These are phyloP conservation scores for Candida coleopterorum DNA, from an alignment of 805 yeast species.

Conservation along the genomic window DNA sequence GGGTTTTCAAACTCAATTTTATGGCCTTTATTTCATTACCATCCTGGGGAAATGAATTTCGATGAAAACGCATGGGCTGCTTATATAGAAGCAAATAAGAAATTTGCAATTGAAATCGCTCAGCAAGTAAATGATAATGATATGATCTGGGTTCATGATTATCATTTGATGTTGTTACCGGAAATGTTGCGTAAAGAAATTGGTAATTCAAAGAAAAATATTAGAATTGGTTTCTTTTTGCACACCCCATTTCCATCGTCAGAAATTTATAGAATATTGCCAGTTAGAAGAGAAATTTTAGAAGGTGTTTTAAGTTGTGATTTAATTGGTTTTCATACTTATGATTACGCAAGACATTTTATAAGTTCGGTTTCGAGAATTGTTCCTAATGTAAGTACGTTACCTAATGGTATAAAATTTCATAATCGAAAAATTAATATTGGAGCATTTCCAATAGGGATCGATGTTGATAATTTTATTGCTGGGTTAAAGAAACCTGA, in stretches of 20 bases:
- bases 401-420: conserved; percentile 86
- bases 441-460: conserved; percentile 99
- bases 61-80: conserved; percentile 99
- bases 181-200: conserved; percentile 72
- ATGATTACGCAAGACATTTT: conserved; percentile 96
- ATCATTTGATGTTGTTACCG: conserved; percentile 93
- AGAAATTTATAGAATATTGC: conserved; percentile 91
- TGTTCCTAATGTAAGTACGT: conserved; percentile 64
- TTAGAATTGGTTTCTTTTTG: conserved; percentile 85
- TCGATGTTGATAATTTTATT: conserved; percentile 86
- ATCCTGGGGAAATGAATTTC: conserved; percentile 98
- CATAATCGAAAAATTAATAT: conserved; percentile 73
- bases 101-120: conserved; percentile 73
- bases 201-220: conserved; percentile 43
- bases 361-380: conserved; percentile 83
- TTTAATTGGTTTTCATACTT: conserved; percentile 96
- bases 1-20: conserved; percentile 92
- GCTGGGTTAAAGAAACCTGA: conserved; percentile 63
- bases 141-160: conserved; percentile 96
- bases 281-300: conserved; percentile 89
- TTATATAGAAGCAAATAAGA: conserved; percentile 84
- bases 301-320: conserved; percentile 92
- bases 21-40: conserved; percentile 98
- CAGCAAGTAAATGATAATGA: conserved; percentile 73
- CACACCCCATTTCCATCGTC: conserved; percentile 98